Evolutionary conservation across 768 basidiomycete genomes (phyloP).

Genomic region (Mycena crocata): DNA sequence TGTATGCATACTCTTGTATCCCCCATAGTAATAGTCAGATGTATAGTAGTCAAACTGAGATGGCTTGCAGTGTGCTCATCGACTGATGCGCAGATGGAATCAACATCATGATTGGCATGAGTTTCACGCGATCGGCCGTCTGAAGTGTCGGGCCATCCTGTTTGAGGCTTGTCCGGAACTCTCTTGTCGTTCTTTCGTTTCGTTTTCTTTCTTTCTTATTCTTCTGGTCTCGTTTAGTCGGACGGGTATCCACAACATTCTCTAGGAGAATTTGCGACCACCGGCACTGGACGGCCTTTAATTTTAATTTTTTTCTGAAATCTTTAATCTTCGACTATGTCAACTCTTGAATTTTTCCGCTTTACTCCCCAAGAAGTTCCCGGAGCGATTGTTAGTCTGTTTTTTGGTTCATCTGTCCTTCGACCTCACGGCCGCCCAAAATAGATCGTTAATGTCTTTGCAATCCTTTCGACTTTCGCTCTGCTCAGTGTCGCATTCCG

Average conservation of each 20-base stretch:
- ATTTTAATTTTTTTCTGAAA: constrained; percentile 27
- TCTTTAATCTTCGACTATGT: constrained; percentile 27
- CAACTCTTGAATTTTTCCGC: constrained; percentile 39
- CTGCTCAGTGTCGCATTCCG: constrained; percentile 62
- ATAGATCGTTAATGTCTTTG: constrained; percentile 64
- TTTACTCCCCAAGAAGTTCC: constrained; percentile 47
- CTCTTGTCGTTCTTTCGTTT: constrained; percentile 27
- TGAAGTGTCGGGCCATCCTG: constrained; percentile 13
- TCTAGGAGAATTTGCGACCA: constrained; percentile 38
- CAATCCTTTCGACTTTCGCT: constrained; percentile 64
- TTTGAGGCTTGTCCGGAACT: constrained; percentile 16
- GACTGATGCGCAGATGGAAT: constrained; percentile 6
- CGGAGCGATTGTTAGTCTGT: constrained; percentile 52
- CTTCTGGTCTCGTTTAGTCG: constrained; percentile 36
- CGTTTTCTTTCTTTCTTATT: constrained; percentile 22
- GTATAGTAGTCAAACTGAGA: no score
- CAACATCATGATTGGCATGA: background rate
- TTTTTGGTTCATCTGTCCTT: background rate
- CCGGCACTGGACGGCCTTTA: constrained; percentile 29
- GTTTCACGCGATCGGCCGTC: background rate
- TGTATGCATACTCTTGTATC: background rate
- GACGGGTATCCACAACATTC: constrained; percentile 37
- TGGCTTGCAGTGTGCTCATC: background rate
- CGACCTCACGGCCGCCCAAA: background rate
- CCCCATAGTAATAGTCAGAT: background rate